Evolutionary conservation across 768 basidiomycete species (phyloP), one percentile per base, ranked within the genome.

Genomic region (Russula foetens): DNA sequence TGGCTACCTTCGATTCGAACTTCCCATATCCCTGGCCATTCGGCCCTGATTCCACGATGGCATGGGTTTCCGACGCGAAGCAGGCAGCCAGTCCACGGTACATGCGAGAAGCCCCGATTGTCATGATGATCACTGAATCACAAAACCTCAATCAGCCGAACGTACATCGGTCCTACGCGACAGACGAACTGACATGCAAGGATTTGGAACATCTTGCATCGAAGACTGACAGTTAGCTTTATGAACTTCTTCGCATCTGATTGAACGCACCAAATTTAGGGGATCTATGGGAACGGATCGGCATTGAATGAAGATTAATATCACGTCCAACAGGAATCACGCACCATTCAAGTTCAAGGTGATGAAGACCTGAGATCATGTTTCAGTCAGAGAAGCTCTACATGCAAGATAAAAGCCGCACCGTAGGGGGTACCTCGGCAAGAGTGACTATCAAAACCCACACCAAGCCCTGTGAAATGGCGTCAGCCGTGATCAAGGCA

Each of bases 41-140:
- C n/a, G n/a, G n/a, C n/a, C n/a, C n/a, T n/a, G n/a, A n/a, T n/a
- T n/a, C n/a, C n/a, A n/a, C n/a, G n/a, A n/a, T n/a, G n/a, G n/a
- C n/a, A n/a, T n/a, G n/a, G n/a, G n/a, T n/a, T n/a, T n/a, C n/a
- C n/a, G n/a, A n/a, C n/a, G n/a, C n/a, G n/a, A n/a, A n/a, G n/a
- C n/a, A n/a, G n/a, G n/a, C 63, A 7, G n/a, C 26, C n/a, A 62
- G 59, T 38, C 59, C 59, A 12, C 63, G 59, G 49, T 63, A 52
- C 19, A 61, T 35, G 47, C 63, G 59, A 8, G 63, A 38, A 15
- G 59, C 59, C 2, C 63, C 59, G 11, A 61, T 14, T 1, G 59
- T 9, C 59, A 50, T 43, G 19, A 60, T 45, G 17, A 60, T 41
- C 44, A 63, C 63, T 63, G 48, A 8, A 35, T 35, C 5, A 33